Evolutionary conservation across 345 rosid species (phyloP).

Genomic region (Populus alba): DNA sequence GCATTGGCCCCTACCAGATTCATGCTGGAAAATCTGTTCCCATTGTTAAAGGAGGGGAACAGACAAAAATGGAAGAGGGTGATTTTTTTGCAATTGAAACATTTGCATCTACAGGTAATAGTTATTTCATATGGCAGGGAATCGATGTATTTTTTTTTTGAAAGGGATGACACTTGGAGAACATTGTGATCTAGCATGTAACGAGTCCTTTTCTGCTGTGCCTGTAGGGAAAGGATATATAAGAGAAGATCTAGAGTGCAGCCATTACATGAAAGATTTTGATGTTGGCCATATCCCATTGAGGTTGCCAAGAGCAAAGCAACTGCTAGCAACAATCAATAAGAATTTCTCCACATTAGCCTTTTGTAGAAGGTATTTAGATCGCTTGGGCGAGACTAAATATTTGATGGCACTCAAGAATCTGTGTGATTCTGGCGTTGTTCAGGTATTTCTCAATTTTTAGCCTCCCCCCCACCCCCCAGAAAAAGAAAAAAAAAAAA

Average conservation of each 20-base stretch:
- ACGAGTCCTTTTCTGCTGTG: conserved; percentile 1
- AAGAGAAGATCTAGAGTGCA: conserved; percentile 89
- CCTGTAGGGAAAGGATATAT: conserved; percentile 82
- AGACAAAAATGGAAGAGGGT: conserved; percentile 98
- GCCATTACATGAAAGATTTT: conserved; percentile 90
- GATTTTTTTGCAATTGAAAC: conserved; percentile 94
- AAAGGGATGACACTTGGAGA: not conserved
- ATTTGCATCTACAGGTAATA: conserved; percentile 83
- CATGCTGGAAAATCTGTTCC: conserved; percentile 98
- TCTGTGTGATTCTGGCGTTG: conserved; percentile 79
- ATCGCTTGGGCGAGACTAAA: conserved; percentile 88
- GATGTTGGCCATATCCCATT: conserved; percentile 75
- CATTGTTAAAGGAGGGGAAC: conserved; percentile 94
- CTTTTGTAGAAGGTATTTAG: conserved; percentile 89
- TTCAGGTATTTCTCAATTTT: conserved; percentile 54
- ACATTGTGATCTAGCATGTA: not conserved
- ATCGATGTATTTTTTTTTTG: conserved; percentile 8
- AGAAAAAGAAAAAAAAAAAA: too few relatives aligned
- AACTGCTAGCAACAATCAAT: conserved; percentile 84
- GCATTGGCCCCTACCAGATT: conserved; percentile 81
- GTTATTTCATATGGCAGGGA: not conserved
- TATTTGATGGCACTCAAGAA: conserved; percentile 93
- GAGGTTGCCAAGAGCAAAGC: conserved; percentile 90
- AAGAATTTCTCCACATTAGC: conserved; percentile 92
- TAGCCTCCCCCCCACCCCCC: too few relatives aligned